Conservation (phyloP, 108 stramenopile genomes). For the Seminavis robusta region DNA sequence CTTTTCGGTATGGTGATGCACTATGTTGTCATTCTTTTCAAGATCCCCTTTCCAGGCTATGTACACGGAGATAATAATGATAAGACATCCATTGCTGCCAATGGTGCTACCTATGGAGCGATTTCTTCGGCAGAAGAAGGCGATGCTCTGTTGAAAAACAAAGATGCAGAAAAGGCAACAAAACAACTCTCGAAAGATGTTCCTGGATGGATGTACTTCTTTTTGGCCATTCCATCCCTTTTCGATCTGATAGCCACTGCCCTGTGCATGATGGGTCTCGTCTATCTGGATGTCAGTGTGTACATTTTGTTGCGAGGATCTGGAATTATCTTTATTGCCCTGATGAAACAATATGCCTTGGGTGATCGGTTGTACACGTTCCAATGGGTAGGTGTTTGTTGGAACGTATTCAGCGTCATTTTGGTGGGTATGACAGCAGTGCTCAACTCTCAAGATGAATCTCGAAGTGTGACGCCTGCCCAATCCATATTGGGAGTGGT, state of each 20-base stretch:
- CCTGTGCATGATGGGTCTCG: conserved; percentile 90
- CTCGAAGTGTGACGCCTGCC: neutral
- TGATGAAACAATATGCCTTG: conserved; percentile 86
- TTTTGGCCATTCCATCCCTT: conserved; percentile 76
- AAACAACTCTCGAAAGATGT: neutral
- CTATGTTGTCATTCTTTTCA: conserved; percentile 50
- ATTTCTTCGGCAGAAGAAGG: neutral
- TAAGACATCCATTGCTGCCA: neutral
- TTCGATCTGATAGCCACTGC: conserved; percentile 87
- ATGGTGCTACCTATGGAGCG: neutral
- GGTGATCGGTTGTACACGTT: conserved; percentile 62
- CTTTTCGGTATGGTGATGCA: conserved; percentile 81
- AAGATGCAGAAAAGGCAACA: neutral
- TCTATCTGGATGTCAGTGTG: conserved; percentile 78
- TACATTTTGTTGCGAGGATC: conserved; percentile 88
- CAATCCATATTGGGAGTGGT: conserved; percentile 70
- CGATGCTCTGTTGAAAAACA: neutral
- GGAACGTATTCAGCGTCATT: conserved; percentile 80
- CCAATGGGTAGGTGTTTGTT: conserved; percentile 87
- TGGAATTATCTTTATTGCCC: conserved; percentile 89
- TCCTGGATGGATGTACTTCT: conserved; percentile 83
- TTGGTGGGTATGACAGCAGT: conserved; percentile 79
- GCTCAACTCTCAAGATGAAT: conserved; percentile 22
- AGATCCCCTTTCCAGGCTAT: conserved; percentile 88
- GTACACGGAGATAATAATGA: conserved; percentile 13